Percentiles rank a stretch among this genome's conserved stretches.
Evolutionary conservation across 2,329 filamentous ascomycete genomes (phyloP).

Genomic region (Fusarium caatingaense): DNA sequence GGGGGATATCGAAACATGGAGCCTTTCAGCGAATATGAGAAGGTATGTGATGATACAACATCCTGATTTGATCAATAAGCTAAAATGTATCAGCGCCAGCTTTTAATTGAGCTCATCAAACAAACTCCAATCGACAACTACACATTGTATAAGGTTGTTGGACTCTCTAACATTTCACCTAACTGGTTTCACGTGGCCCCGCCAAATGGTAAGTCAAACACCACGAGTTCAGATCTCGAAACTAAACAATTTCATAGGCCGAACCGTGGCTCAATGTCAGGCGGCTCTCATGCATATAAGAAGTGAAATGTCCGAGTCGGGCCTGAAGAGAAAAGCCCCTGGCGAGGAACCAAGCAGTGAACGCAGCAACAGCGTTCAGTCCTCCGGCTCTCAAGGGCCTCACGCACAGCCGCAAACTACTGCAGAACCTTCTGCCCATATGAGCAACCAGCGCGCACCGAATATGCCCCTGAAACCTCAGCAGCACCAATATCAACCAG

Average conservation of each 20-base stretch:
- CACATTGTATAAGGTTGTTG: conserved; percentile 61
- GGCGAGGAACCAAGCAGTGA: conserved; percentile 50
- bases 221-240: background rate
- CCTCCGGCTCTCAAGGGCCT: conserved; percentile 6
- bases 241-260: conserved; percentile 50
- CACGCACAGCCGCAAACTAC: conserved; percentile 5
- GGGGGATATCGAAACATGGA: conserved; percentile 28
- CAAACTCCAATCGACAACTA: conserved; percentile 62
- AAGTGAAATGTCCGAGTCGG: conserved; percentile 46
- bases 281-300: conserved; percentile 52
- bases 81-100: conserved; percentile 60
- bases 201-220: conserved; percentile 54
- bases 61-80: background rate
- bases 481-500: conserved; percentile 8
- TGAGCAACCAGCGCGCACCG: conserved; percentile 44
- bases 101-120: conserved; percentile 69
- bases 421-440: background rate
- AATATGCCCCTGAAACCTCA: conserved; percentile 17
- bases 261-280: conserved; percentile 61
- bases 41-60: conserved; percentile 53
- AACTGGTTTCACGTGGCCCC: conserved; percentile 63
- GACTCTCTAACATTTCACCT: conserved; percentile 53
- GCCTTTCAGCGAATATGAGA: conserved; percentile 62
- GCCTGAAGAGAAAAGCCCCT: conserved; percentile 48
- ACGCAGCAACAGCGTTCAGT: conserved; percentile 25